Evolutionary conservation across 2,329 filamentous ascomycete species (phyloP).

Genomic region (Lachnellula subtilissima): DNA sequence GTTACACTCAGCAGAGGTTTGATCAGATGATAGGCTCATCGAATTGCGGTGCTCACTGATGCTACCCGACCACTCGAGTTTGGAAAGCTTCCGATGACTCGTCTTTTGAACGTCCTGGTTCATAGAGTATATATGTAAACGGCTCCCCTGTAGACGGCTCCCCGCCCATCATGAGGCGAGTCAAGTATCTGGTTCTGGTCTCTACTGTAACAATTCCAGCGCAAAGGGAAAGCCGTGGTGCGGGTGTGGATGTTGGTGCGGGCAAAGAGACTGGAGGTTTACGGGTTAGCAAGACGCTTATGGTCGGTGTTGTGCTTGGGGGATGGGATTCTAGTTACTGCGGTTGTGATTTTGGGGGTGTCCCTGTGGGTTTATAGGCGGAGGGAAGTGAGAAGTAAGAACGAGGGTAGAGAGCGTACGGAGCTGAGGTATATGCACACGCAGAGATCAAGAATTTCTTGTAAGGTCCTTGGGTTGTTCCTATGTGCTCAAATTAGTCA

Average conservation of each 20-base stretch:
- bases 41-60: not conserved
- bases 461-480: too few species aligned
- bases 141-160: not conserved
- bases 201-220: not conserved
- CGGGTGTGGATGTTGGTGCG: not conserved
- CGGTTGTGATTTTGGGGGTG: not conserved
- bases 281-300: not conserved
- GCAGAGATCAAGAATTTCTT: too few species aligned
- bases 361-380: not conserved
- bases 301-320: slow-evolving; percentile 7
- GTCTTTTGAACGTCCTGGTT: not conserved
- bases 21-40: not conserved
- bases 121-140: not conserved
- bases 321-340: slow-evolving; percentile 3
- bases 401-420: too few species aligned
- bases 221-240: not conserved
- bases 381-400: slow-evolving; percentile 10
- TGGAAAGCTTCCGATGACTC: not conserved
- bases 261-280: too few species aligned
- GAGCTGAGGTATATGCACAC: too few species aligned
- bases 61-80: not conserved
- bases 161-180: not conserved
- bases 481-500: too few species aligned
- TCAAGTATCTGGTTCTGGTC: not conserved
- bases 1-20: not conserved